Percentiles rank a stretch among this genome's conserved stretches.
Conservation (phyloP, 2,329 filamentous ascomycete genomes). For the Trichoderma semiorbis region DNA sequence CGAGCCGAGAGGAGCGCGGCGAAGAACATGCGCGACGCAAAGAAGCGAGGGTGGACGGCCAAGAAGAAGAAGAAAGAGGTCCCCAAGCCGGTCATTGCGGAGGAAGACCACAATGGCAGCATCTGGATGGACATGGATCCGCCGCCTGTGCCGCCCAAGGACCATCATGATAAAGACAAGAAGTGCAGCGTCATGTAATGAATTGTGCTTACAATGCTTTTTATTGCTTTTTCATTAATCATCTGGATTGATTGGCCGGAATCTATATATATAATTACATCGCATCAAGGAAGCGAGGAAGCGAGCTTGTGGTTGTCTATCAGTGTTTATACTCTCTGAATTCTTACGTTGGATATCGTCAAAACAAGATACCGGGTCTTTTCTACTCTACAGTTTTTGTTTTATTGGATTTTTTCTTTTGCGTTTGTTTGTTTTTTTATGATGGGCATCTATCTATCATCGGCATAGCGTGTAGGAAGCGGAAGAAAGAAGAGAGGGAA, state of each 20-base stretch:
- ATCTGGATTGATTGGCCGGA: not conserved
- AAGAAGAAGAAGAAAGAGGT: conserved; percentile 38
- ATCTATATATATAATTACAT: not conserved
- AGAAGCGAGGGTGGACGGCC: conserved; percentile 54
- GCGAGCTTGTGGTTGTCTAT: not conserved
- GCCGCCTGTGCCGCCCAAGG: conserved; percentile 30
- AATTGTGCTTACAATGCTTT: not conserved
- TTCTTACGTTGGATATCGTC: not conserved
- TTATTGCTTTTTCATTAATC: not conserved
- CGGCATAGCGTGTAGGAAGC: conserved; percentile 1
- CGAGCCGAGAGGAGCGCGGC: conserved; percentile 58
- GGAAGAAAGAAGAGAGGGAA: not conserved
- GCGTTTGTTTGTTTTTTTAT: not conserved
- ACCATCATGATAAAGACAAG: conserved; percentile 43
- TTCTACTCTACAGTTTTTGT: not conserved
- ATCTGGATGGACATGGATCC: conserved; percentile 59
- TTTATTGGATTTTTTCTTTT: not conserved
- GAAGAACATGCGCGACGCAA: conserved; percentile 61
- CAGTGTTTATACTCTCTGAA: not conserved
- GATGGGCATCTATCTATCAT: not conserved
- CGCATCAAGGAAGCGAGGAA: not conserved
- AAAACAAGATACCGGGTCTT: not conserved
- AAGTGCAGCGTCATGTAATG: conserved; percentile 53
- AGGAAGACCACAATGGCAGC: conserved; percentile 37
- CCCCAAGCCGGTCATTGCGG: not conserved